Evolutionary conservation across 345 rosid species (phyloP).

Genomic region (Dipteronia dyeriana): DNA sequence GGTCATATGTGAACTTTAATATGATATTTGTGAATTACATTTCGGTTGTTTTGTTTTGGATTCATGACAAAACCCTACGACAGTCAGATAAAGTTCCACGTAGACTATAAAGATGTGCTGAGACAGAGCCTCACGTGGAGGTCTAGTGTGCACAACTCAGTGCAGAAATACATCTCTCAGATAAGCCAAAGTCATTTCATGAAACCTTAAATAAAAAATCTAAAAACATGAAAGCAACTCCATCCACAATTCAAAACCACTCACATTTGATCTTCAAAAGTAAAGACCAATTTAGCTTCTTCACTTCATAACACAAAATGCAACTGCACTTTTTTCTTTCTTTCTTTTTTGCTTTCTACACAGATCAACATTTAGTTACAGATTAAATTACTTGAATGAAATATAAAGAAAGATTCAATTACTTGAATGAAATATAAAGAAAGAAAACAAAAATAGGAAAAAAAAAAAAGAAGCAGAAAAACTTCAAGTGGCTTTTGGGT

Average conservation of each 20-base stretch:
- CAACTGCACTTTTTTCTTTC: neutral
- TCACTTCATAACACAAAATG: neutral
- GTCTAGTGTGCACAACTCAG: slow-evolving; percentile 21
- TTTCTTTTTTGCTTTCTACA: neutral
- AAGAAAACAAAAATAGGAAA: neutral
- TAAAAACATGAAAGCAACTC: slow-evolving; percentile 26
- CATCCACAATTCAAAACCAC: slow-evolving; percentile 30
- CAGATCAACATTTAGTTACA: neutral
- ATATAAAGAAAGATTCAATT: neutral
- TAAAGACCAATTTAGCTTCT: neutral
- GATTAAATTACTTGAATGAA: neutral
- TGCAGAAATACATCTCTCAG: neutral
- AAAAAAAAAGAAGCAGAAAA: neutral
- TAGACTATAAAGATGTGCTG: slow-evolving; percentile 14
- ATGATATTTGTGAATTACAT: no score
- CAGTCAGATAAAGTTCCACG: neutral
- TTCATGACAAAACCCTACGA: no score
- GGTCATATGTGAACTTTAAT: no score
- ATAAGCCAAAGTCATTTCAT: slow-evolving; percentile 7
- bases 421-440: slow-evolving; percentile 5
- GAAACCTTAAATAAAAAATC: slow-evolving; percentile 38
- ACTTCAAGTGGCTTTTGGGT: slow-evolving; percentile 18
- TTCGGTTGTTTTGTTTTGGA: no score
- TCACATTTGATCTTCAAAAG: slow-evolving; percentile 36
- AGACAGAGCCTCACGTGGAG: slow-evolving; percentile 30